A percentile compares a stretch with the other conserved stretches of the same genome.
Evolutionary conservation across 2,329 filamentous ascomycete species (phyloP).

Genomic region (Fusarium chuoi): DNA sequence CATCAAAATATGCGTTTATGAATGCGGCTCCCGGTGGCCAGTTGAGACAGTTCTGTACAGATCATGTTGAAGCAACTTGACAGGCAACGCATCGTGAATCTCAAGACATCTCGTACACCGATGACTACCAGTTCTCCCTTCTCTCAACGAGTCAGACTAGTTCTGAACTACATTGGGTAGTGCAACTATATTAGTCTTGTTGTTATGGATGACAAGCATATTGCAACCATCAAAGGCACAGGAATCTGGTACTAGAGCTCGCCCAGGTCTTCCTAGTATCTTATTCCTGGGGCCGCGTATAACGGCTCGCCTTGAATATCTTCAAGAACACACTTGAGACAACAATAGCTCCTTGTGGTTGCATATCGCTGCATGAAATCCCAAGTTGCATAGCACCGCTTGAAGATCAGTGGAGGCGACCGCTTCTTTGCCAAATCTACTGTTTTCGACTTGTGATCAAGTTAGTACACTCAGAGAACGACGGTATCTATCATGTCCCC

Average conservation of each 20-base stretch:
- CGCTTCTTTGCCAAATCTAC: constrained; percentile 15
- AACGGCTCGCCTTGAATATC: constrained; percentile 6
- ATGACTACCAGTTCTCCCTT: background rate
- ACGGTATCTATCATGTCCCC: constrained; percentile 14
- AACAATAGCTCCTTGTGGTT: constrained; percentile 7
- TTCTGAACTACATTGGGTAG: constrained; percentile 8
- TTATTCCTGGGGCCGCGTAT: constrained; percentile 8
- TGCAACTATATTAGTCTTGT: constrained; percentile 18
- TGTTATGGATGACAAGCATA: constrained; percentile 36
- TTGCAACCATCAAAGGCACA: constrained; percentile 24
- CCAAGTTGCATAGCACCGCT: constrained; percentile 39
- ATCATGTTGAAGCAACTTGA: background rate
- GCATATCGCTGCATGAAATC: constrained; percentile 40
- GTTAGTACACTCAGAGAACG: background rate
- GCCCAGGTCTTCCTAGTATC: constrained; percentile 3
- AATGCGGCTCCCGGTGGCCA: constrained; percentile 17
- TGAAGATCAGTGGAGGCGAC: constrained; percentile 31
- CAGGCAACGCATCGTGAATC: background rate
- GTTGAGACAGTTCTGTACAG: background rate
- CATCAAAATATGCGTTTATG: background rate
- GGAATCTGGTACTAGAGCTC: constrained; percentile 6
- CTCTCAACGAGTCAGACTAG: constrained; percentile 12
- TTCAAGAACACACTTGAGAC: constrained; percentile 8
- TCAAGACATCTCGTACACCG: background rate
- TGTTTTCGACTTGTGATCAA: constrained; percentile 7